phyloP scores from a whole-genome alignment of 2,329 filamentous ascomycete species.

The Pseudogymnoascus verrucosus region DNA sequence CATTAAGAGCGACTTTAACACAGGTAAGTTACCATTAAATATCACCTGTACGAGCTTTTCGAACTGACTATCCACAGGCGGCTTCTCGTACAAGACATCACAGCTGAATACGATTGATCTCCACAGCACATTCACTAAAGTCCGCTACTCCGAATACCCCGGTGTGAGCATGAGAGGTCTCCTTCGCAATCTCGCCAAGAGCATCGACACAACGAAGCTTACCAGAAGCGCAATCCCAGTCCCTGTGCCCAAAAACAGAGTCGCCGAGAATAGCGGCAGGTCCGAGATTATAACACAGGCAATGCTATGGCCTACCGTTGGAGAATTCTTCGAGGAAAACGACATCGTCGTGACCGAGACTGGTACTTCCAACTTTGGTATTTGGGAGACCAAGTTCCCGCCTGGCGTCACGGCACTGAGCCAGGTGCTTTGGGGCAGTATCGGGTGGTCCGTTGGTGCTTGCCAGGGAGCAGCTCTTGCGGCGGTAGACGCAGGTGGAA shows the following conservation, averaged over 20 bases:
- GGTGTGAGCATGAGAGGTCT: constrained; percentile 72
- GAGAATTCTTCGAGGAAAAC: constrained; percentile 60
- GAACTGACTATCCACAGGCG: constrained; percentile 36
- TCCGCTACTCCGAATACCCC: constrained; percentile 72
- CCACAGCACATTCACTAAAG: constrained; percentile 63
- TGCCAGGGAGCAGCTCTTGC: constrained; percentile 66
- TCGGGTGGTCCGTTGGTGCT: constrained; percentile 56
- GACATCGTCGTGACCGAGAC: constrained; percentile 84
- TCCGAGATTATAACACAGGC: constrained; percentile 52
- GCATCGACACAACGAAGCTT: constrained; percentile 50
- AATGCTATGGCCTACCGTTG: constrained; percentile 71
- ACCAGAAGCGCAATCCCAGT: constrained; percentile 33
- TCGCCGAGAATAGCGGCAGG: constrained; percentile 33
- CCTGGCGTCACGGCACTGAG: constrained; percentile 68
- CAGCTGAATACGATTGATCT: constrained; percentile 75
- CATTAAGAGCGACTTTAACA: constrained; percentile 71
- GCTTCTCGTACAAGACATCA: constrained; percentile 72
- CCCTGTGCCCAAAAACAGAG: constrained; percentile 46
- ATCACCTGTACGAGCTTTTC: too few species aligned
- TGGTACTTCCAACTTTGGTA: constrained; percentile 80
- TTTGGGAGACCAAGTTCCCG: constrained; percentile 79
- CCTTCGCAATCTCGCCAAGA: constrained; percentile 59
- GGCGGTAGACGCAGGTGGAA: constrained; percentile 49
- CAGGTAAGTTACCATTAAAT: constrained; percentile 24
- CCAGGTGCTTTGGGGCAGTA: constrained; percentile 66